phyloP scores from a whole-genome alignment of 148 eudicot genomes.

The Camellia japonica region DNA sequence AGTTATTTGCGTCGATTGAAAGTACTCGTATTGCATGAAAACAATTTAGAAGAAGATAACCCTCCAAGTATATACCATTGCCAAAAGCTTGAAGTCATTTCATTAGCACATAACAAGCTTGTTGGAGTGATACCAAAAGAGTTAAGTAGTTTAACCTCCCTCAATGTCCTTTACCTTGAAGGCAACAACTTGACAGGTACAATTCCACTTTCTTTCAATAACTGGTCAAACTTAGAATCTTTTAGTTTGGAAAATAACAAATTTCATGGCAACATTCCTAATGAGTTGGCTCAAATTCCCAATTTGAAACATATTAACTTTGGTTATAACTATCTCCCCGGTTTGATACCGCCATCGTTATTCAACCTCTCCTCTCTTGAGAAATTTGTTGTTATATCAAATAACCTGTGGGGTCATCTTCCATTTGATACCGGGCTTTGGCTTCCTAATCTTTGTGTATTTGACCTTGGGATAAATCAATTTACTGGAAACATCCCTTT shows the following conservation, averaged over 20 bases:
- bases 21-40: not conserved
- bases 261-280: constrained; percentile 16
- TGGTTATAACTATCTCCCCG: constrained; percentile 13
- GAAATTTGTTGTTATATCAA: not conserved
- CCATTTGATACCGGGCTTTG: constrained; percentile 17
- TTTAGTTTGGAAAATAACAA: not conserved
- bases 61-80: constrained; percentile 9
- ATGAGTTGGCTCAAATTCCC: constrained; percentile 9
- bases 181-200: constrained; percentile 10
- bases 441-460: constrained; percentile 19
- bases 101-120: not conserved
- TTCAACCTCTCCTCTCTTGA: constrained; percentile 23
- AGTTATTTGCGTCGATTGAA: constrained; percentile 3
- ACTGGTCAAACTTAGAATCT: constrained; percentile 2
- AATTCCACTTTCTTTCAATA: constrained; percentile 7
- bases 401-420: constrained; percentile 17
- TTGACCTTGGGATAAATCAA: constrained; percentile 12
- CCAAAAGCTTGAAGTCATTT: not conserved
- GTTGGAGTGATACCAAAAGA: not conserved
- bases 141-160: not conserved
- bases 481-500: constrained; percentile 22
- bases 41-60: constrained; percentile 1
- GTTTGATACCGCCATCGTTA: constrained; percentile 12
- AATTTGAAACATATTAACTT: constrained; percentile 12
- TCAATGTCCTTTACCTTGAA: not conserved